These are phyloP conservation scores for Porosira glacialis DNA, from an alignment of 352 stramenopile genomes.

Conservation along the genomic window DNA sequence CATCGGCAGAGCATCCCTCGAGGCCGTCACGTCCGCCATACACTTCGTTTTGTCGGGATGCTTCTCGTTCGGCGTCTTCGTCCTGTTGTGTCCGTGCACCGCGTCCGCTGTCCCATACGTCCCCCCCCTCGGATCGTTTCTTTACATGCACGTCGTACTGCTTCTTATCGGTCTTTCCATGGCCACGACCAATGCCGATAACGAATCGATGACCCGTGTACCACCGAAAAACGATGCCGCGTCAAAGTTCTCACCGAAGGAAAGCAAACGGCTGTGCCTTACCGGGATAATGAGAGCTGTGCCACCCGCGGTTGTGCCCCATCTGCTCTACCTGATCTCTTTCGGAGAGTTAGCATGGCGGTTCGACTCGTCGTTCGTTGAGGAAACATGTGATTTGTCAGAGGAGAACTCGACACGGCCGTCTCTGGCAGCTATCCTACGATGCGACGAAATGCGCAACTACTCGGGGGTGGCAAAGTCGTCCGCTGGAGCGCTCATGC, in stretches of 20 bases:
- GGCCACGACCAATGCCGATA: slow-evolving; percentile 54
- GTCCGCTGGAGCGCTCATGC: slow-evolving; percentile 46
- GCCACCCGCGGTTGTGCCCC: slow-evolving; percentile 55
- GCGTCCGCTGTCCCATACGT: slow-evolving; percentile 55
- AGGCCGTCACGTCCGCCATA: slow-evolving; percentile 49
- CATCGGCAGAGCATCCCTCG: slow-evolving; percentile 60
- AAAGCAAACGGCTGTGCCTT: slow-evolving; percentile 48
- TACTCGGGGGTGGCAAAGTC: slow-evolving; percentile 56
- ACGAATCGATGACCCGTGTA: slow-evolving; percentile 64
- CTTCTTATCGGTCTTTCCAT: slow-evolving; percentile 68
- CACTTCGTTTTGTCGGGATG: slow-evolving; percentile 61
- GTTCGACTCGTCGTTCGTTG: slow-evolving; percentile 56
- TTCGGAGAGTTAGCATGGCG: slow-evolving; percentile 68
- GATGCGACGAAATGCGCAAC: slow-evolving; percentile 58
- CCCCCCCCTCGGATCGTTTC: slow-evolving; percentile 53
- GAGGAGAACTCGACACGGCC: slow-evolving; percentile 11
- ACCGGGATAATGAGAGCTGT: slow-evolving; percentile 53
- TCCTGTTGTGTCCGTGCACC: slow-evolving; percentile 63
- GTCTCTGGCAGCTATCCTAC: slow-evolving; percentile 43
- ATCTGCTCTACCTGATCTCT: slow-evolving; percentile 71
- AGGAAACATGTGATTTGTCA: slow-evolving; percentile 27
- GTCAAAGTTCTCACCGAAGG: slow-evolving; percentile 48
- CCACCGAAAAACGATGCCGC: slow-evolving; percentile 53
- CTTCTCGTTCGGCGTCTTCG: slow-evolving; percentile 66
- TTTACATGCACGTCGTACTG: slow-evolving; percentile 66